Conservation (phyloP, 495 filamentous ascomycete species). For the Penicillium mononematosum region DNA sequence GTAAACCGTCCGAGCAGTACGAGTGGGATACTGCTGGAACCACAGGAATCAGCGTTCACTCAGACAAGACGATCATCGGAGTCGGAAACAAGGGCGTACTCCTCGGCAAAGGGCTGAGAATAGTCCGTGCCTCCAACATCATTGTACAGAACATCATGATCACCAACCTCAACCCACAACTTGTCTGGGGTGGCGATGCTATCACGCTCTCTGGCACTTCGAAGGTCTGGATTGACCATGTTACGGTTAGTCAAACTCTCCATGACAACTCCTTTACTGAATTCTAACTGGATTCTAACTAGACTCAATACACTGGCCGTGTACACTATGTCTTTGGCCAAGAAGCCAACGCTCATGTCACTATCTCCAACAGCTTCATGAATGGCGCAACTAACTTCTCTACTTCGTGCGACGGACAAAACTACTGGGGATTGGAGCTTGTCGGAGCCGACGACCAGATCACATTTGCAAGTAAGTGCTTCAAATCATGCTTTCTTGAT, state of each 20-base stretch:
- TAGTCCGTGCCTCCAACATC: constrained; percentile 28
- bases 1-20: background rate
- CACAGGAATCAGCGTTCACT: constrained; percentile 22
- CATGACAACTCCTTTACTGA: background rate
- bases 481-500: background rate
- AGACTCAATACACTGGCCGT: constrained; percentile 47
- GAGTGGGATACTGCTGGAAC: constrained; percentile 25
- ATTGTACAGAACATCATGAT: constrained; percentile 38
- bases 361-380: constrained; percentile 35
- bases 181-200: constrained; percentile 30
- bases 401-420: constrained; percentile 44
- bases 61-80: constrained; percentile 30
- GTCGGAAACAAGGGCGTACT: constrained; percentile 27
- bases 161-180: constrained; percentile 31
- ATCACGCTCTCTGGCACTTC: constrained; percentile 20
- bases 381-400: constrained; percentile 45
- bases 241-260: constrained; percentile 15
- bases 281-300: background rate
- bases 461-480: constrained; percentile 20
- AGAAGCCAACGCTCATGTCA: constrained; percentile 31
- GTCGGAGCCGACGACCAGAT: constrained; percentile 42
- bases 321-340: constrained; percentile 43
- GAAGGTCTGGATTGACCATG: constrained; percentile 29
- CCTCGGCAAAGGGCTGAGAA: constrained; percentile 29
- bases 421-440: constrained; percentile 50